Evolutionary conservation across 495 filamentous ascomycete species (phyloP), one percentile per base, ranked within the genome.

Genomic region (Aspergillus biplanus): DNA sequence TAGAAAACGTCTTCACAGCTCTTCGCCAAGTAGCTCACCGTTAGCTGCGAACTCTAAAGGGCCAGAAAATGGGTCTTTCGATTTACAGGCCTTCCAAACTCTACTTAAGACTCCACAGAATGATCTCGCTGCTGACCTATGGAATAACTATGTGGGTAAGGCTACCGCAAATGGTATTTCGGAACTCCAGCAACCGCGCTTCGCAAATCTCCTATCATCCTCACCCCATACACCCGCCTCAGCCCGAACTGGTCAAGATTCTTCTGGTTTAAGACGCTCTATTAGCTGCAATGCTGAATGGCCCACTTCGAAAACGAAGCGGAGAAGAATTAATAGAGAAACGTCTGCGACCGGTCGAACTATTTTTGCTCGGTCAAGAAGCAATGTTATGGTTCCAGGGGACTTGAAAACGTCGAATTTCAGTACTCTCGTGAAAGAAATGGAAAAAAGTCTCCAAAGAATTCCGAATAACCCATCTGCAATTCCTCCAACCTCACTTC

Each of bases 61-160:
- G 33, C 68, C 54, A 15, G 69, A 71, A 35, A 80, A 80, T 63
- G 78, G 79, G 64, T 62, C 78, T 33, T 73, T 82, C 47, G 77
- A 83, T 56, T 66, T 86, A 46, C 80, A 85, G 60, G 79, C 78
- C 35, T 69, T 89, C 21, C 82, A 85, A 42, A 72, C 80, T n/a
- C 75, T 83, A 2, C 77, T 90, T 39, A 88, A 83, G 56, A 93
- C 92, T 0, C 91, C 92, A 31, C 87, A 90, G 61, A 85, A 87
- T 48, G 95, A 99, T 73, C 89, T 94, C 32, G 90, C 90, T 0
- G 75, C 86, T 35, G 93, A 97, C 56, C 75, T 97, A n/a, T 96
- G 92, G 93, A 91, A 88, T 65, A 87, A 90, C 18, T 96, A 91
- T 69, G 85, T 81, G 60, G 80, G 80, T 8, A 80, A 82, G 58